Conservation (phyloP, 768 basidiomycete species). For the Hirschioporus abietinus region DNA sequence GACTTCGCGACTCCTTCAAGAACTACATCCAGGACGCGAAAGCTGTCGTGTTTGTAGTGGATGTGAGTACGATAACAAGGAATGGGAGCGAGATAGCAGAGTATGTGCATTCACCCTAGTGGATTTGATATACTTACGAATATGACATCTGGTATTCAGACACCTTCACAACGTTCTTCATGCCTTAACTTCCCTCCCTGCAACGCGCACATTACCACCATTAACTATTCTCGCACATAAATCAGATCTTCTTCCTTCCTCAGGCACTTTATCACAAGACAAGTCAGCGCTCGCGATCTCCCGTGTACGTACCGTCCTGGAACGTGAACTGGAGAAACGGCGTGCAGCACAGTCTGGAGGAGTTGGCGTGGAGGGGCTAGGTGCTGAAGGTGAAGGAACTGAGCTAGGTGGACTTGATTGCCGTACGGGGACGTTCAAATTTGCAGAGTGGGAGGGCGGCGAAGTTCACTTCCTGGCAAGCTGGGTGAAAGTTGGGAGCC, state of each 20-base stretch:
- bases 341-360: conserved; percentile 56
- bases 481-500: conserved; percentile 35
- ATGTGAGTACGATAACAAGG: conserved; percentile 71
- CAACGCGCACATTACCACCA: conserved; percentile 55
- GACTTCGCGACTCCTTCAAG: conserved; percentile 67
- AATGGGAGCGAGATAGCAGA: conserved; percentile 74
- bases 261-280: conserved; percentile 30
- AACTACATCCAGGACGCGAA: conserved; percentile 61
- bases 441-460: conserved; percentile 81
- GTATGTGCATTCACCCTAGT: conserved; percentile 38
- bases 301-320: conserved; percentile 72
- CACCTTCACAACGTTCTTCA: conserved; percentile 71
- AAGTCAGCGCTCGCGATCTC: conserved; percentile 47
- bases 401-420: conserved; percentile 77
- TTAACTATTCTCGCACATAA: conserved; percentile 75
- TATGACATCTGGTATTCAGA: conserved; percentile 30
- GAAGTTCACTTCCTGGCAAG: conserved; percentile 65
- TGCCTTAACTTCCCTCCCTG: conserved; percentile 64
- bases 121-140: conserved; percentile 5
- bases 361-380: conserved; percentile 68
- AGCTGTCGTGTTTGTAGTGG: conserved; percentile 72
- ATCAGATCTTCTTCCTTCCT: conserved; percentile 56
- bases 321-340: conserved; percentile 81
- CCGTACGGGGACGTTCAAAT: conserved; percentile 56
- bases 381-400: conserved; percentile 52